These are phyloP conservation scores for Phytophthora sp. DNA, from an alignment of 352 stramenopile genomes.

Conservation along the genomic window DNA sequence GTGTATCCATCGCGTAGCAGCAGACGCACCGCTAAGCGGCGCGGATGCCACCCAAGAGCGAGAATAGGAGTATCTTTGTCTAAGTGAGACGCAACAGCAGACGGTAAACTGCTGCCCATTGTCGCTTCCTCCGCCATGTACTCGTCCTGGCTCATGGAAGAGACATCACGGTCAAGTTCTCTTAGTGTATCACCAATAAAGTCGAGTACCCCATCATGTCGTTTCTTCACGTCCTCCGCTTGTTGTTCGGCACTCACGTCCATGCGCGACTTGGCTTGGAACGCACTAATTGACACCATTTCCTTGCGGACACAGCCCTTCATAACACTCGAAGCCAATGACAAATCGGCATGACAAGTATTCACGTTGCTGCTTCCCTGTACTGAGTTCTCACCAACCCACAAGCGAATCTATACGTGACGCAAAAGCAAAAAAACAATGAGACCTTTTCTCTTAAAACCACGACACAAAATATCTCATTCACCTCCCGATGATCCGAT, in stretches of 20 bases:
- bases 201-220: conserved; percentile 26
- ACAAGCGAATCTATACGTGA: conserved; percentile 54
- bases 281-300: background rate
- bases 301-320: conserved; percentile 63
- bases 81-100: conserved; percentile 31
- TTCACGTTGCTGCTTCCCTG: conserved; percentile 3
- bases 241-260: background rate
- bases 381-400: conserved; percentile 26
- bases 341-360: conserved; percentile 26
- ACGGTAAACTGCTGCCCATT: conserved; percentile 23
- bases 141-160: conserved; percentile 21
- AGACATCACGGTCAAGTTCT: conserved; percentile 22
- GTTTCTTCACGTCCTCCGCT: conserved; percentile 4
- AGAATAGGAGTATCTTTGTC: conserved; percentile 31
- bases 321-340: conserved; percentile 37
- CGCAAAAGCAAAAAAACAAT: background rate
- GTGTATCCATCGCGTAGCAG: conserved; percentile 39
- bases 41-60: conserved; percentile 31
- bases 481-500: conserved; percentile 77
- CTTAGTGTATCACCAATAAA: conserved; percentile 38
- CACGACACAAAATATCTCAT: background rate
- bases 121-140: conserved; percentile 20
- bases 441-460: conserved; percentile 3
- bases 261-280: background rate
- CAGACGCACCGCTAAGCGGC: conserved; percentile 16